Evolutionary conservation across 1,139 yeast species (phyloP).

Genomic region (Hemisphaericaspora lyxosophila): DNA sequence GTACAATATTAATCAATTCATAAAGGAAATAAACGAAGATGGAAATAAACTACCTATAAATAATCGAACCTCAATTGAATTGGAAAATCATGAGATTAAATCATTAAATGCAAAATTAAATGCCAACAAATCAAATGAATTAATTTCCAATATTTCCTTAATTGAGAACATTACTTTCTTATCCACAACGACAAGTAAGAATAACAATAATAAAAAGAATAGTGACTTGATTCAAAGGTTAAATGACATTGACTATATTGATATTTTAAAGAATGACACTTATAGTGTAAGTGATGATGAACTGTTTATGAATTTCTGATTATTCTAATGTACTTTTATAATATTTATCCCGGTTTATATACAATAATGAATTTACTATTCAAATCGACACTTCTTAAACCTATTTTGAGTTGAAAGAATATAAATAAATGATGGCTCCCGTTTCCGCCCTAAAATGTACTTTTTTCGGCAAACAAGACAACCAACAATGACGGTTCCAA

Average conservation of each 20-base stretch:
- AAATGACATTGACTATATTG: conserved; percentile 21
- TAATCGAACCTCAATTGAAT: conserved; percentile 27
- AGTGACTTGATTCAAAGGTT: conserved; percentile 9
- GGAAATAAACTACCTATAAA: conserved; percentile 20
- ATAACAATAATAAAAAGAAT: neutral
- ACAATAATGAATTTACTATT: too few relatives aligned
- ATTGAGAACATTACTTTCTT: conserved; percentile 28
- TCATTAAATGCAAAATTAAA: conserved; percentile 18
- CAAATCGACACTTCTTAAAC: too few relatives aligned
- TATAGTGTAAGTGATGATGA: conserved; percentile 16
- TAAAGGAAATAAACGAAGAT: conserved; percentile 18
- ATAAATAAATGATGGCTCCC: too few relatives aligned
- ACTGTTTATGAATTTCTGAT: conserved; percentile 1
- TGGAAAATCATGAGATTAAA: conserved; percentile 23
- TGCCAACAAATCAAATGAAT: conserved; percentile 11
- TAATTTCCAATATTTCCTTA: conserved; percentile 17
- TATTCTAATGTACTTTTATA: too few relatives aligned
- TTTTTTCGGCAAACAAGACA: neutral
- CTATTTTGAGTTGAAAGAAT: neutral
- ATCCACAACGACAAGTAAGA: conserved; percentile 1
- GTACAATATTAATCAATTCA: conserved; percentile 24
- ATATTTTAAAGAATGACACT: conserved; percentile 21
- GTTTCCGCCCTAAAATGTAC: neutral
- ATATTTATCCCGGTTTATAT: neutral
- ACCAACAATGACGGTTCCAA: too few relatives aligned